Evolutionary conservation across 768 basidiomycete genomes (phyloP), one percentile per base, ranked within the genome.

Genomic region (Tulasnella sp.): DNA sequence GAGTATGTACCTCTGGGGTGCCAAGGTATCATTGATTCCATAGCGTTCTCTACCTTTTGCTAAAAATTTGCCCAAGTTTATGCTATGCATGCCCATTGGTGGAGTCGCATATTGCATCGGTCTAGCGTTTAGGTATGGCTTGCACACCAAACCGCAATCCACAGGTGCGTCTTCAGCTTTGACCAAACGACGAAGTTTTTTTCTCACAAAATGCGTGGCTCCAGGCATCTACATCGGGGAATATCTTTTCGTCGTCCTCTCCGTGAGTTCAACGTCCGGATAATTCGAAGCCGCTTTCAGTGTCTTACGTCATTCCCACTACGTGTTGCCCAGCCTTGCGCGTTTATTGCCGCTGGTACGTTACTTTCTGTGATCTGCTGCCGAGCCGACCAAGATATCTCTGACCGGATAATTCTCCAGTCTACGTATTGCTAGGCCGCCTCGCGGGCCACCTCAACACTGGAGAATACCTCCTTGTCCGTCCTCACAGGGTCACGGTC

Each of bases 381-480:
- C 40, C 7, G 22, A 64, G 58, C 31, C 58, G 5, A 11, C 6
- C 58, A 64, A 34, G 17, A 34, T 22, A 7, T n/a, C 22, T 25
- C 58, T 34, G 12, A 64, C 25, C 34, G 38, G 52, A 58, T 38
- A 22, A 37, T 25, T 19, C 45, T 39, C 8, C 89, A 17, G 86
- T 89, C 79, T 92, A 93, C 79, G 83, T 91, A 75, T 85, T 91
- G 25, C 85, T 92, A 0, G 90, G 90, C 12, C 87, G 87, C 15
- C 81, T 93, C 3, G 88, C 90, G 6, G 83, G 81, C 31, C 84
- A 87, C 78, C 82, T 92, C 7, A 79, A 83, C 12, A 85, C 85
- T 42, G 84, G 86, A 76, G 77, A 85, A 68, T 85, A 88, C 79
- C 83, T 91, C 31, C 79, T 88, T 36, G 81, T 92, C 29, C 82